Base-by-base conservation (phyloP, 495 filamentous ascomycete genomes). In the Penicillium daleae region DNA sequence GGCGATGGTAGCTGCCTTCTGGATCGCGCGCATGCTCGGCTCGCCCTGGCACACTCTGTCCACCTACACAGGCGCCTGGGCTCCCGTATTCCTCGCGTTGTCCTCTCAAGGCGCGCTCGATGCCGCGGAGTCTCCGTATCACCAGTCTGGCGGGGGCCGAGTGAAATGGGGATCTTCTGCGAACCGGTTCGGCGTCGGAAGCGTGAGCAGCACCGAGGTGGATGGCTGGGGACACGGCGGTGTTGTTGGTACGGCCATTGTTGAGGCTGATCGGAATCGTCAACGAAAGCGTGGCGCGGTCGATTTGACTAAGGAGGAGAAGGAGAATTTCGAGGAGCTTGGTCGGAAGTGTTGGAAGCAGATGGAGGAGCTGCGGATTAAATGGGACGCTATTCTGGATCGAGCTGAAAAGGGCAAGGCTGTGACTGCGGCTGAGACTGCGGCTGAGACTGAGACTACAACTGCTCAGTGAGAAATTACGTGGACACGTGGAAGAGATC, bases 191-290 rank as follows among this genome's bases (percentile, higher is more conserved):
- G 93, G 94, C 0, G 54, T 58, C 13, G 84, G 83, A 66, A 73
- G 81, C 19, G 83, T 89, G 6, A 85, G 81, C 75, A 85, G 84
- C 67, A 92, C 92, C 8, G 92, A 94, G 71, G 85, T 93, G 2
- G 88, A 90, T 32, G 91, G 93, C 4, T 97, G 93, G 92, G 93
- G 92, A 0, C 86, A 85, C 80, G 87, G 89, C 35, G 93, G 93
- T 27, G 78, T 75, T 13, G 80, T 92, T 27, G 90, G 86, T 3
- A 67, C 66, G 29, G 68, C 74, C 54, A 73, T 78, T 35, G 68
- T 82, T 4, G 78, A 78, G 54, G 69, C 73, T 57, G 80, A 86
- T 67, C 73, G 82, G 56, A 61, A 57, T 19, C 77, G 79, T 44
- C 83, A 86, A 13, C 75, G 89, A 51, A 86, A 82, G 70, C 79